A percentile compares a stretch with the other conserved stretches of the same genome.
phyloP scores from a whole-genome alignment of 805 yeast genomes.

The Nakazawaea holstii region DNA sequence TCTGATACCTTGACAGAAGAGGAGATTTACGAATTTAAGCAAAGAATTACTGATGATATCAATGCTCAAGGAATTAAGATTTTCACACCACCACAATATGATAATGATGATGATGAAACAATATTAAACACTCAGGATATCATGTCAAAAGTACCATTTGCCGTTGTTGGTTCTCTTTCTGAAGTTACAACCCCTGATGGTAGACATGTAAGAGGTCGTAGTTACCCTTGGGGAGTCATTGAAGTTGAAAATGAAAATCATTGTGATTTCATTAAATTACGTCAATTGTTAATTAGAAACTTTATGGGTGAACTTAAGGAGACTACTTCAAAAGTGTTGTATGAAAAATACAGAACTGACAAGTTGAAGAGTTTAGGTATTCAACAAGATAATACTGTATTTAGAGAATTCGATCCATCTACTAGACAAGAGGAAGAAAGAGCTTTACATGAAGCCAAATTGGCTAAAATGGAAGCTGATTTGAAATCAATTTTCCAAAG shows the following conservation, averaged over 20 bases:
- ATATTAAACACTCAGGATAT: conserved; percentile 59
- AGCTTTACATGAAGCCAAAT: conserved; percentile 86
- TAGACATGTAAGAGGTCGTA: conserved; percentile 79
- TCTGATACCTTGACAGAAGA: conserved; percentile 89
- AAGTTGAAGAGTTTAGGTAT: conserved; percentile 81
- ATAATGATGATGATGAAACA: conserved; percentile 77
- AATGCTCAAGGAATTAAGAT: conserved; percentile 64
- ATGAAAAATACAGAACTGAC: conserved; percentile 85
- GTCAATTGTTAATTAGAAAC: conserved; percentile 84
- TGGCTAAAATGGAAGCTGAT: conserved; percentile 91
- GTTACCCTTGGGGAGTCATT: conserved; percentile 95
- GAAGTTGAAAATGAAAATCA: conserved; percentile 94
- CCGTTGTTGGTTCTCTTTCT: conserved; percentile 85
- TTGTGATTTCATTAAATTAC: conserved; percentile 83
- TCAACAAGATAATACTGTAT: conserved; percentile 88
- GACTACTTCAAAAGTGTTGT: conserved; percentile 65
- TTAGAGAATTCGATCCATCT: conserved; percentile 90
- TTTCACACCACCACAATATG: conserved; percentile 74
- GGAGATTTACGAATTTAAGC: conserved; percentile 74
- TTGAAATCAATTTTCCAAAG: conserved; percentile 96
- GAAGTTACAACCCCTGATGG: conserved; percentile 72
- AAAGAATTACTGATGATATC: conserved; percentile 73
- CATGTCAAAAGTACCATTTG: conserved; percentile 77
- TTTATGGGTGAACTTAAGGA: conserved; percentile 93
- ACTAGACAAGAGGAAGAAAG: conserved; percentile 92